phyloP scores from a whole-genome alignment of 805 yeast species.

The Barnettozyma populi region DNA sequence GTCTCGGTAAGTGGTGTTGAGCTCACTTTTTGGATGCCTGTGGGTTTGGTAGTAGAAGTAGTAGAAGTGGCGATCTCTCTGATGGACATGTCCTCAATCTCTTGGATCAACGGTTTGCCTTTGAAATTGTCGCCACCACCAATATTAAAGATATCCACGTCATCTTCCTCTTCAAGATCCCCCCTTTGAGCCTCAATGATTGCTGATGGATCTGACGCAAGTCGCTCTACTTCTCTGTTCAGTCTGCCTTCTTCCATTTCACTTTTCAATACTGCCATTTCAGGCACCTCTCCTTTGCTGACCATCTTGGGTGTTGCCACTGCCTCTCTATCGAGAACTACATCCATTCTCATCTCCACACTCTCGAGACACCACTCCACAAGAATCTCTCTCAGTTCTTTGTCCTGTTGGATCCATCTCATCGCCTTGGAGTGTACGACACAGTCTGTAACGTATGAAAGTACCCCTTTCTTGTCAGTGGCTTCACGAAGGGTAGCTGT shows the following conservation, averaged over 20 bases:
- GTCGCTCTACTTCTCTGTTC: constrained; percentile 31
- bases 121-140: not conserved
- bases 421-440: constrained; percentile 61
- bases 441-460: constrained; percentile 71
- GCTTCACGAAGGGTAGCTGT: constrained; percentile 52
- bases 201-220: constrained; percentile 38
- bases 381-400: constrained; percentile 56
- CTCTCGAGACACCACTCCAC: constrained; percentile 84
- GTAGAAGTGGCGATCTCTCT: not conserved
- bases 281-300: constrained; percentile 56
- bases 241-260: constrained; percentile 38
- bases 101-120: constrained; percentile 48
- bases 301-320: constrained; percentile 65
- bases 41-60: constrained; percentile 8
- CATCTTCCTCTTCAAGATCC: constrained; percentile 20
- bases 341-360: constrained; percentile 50
- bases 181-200: constrained; percentile 37
- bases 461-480: constrained; percentile 63
- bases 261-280: constrained; percentile 37
- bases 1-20: not conserved
- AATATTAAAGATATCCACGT: constrained; percentile 18
- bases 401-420: constrained; percentile 53
- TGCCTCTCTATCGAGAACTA: constrained; percentile 54
- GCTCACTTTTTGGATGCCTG: not conserved
- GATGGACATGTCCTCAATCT: constrained; percentile 35